phyloP scores from a whole-genome alignment of 371 early-diverging fungal species.

The Gilbertella persicaria region DNA sequence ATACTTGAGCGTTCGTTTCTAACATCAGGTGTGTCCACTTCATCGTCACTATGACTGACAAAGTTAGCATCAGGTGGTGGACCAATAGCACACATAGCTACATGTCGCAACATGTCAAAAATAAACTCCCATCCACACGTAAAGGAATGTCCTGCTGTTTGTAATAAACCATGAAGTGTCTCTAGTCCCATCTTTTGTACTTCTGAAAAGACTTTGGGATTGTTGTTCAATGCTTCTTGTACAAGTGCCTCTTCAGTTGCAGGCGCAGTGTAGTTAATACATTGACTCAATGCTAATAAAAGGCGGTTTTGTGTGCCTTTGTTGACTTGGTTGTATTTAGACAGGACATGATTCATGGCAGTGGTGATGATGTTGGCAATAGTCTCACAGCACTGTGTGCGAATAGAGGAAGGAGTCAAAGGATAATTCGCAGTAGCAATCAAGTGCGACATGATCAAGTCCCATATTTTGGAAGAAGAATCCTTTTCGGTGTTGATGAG shows the following conservation, averaged over 20 bases:
- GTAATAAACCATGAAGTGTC: slow-evolving; percentile 86
- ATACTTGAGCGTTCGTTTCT: slow-evolving; percentile 29
- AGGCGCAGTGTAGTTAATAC: slow-evolving; percentile 37
- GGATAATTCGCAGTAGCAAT: slow-evolving; percentile 77
- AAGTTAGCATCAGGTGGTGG: slow-evolving; percentile 24
- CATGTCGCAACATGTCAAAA: slow-evolving; percentile 83
- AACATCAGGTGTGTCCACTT: slow-evolving; percentile 12
- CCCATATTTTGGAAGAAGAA: slow-evolving; percentile 57
- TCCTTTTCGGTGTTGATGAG: slow-evolving; percentile 57
- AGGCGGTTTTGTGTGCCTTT: slow-evolving; percentile 60
- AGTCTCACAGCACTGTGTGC: slow-evolving; percentile 82
- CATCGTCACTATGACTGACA: neutral
- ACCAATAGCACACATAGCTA: slow-evolving; percentile 35
- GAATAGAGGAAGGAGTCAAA: slow-evolving; percentile 59
- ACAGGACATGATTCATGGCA: slow-evolving; percentile 68
- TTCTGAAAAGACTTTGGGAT: slow-evolving; percentile 51
- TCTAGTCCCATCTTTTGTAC: slow-evolving; percentile 87
- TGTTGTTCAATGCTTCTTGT: slow-evolving; percentile 13
- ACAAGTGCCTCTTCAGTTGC: slow-evolving; percentile 15
- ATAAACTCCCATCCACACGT: slow-evolving; percentile 87
- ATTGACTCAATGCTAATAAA: slow-evolving; percentile 43
- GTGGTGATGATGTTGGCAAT: slow-evolving; percentile 78
- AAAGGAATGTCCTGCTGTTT: slow-evolving; percentile 89
- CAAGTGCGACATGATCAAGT: slow-evolving; percentile 73
- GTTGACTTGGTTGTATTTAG: slow-evolving; percentile 52